Evolutionary conservation across 257 asterid species (phyloP).

Genomic region (Rauvolfia tetraphylla): DNA sequence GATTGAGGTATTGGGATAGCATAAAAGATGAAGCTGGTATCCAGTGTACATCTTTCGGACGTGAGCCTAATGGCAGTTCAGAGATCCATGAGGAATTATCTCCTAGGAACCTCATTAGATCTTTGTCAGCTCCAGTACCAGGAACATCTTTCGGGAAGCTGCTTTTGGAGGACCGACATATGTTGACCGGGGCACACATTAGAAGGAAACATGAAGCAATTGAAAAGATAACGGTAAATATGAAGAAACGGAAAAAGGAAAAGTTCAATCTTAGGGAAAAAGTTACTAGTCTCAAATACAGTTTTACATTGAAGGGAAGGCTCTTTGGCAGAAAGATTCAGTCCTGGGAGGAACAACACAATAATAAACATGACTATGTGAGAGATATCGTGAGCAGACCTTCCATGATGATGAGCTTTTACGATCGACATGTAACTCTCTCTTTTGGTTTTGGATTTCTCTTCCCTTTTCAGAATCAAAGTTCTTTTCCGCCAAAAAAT

Average conservation of each 20-base stretch:
- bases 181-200: conserved; percentile 69
- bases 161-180: conserved; percentile 78
- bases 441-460: conserved; percentile 13
- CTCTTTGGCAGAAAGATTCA: conserved; percentile 75
- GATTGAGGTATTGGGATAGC: conserved; percentile 30
- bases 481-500: conserved; percentile 1
- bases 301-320: conserved; percentile 67
- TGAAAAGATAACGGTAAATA: conserved; percentile 55
- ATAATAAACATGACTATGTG: conserved; percentile 33
- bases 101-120: conserved; percentile 74
- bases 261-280: conserved; percentile 75
- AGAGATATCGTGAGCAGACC: conserved; percentile 56
- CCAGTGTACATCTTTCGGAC: conserved; percentile 54
- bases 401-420: conserved; percentile 38
- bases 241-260: conserved; percentile 64
- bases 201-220: conserved; percentile 77
- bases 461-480: neutral
- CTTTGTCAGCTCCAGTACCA: conserved; percentile 90
- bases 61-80: conserved; percentile 43
- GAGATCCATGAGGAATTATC: conserved; percentile 46
- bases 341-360: conserved; percentile 42
- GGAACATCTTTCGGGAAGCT: conserved; percentile 86
- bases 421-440: conserved; percentile 64
- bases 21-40: conserved; percentile 40
- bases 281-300: conserved; percentile 78